These are phyloP conservation scores for Xylaria digitata DNA, from an alignment of 2,329 filamentous ascomycete genomes.

Conservation along the genomic window DNA sequence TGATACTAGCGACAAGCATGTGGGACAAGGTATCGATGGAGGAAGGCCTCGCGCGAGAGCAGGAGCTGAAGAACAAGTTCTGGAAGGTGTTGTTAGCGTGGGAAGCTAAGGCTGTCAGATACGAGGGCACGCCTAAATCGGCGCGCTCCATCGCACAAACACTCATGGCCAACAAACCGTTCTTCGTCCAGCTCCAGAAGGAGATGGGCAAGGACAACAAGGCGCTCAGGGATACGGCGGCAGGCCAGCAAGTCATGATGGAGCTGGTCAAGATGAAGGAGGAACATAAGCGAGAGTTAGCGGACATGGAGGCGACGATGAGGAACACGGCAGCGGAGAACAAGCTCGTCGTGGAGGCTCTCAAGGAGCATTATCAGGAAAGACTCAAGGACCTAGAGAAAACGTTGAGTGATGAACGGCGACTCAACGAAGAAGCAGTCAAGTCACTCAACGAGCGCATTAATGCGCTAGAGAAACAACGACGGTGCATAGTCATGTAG, in stretches of 20 bases:
- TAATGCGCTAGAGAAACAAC: constrained; percentile 40
- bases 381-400: constrained; percentile 44
- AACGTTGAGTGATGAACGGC: constrained; percentile 45
- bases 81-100: constrained; percentile 51
- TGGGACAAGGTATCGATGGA: constrained; percentile 54
- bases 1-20: constrained; percentile 57
- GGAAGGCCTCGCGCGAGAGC: constrained; percentile 45
- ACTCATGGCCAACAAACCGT: constrained; percentile 68
- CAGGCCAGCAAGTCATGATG: constrained; percentile 66
- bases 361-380: constrained; percentile 46
- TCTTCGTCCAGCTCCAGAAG: constrained; percentile 75
- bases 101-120: constrained; percentile 46
- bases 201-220: constrained; percentile 70
- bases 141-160: constrained; percentile 39
- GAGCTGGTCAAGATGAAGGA: constrained; percentile 67
- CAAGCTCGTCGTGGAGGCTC: constrained; percentile 41
- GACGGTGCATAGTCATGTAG: constrained; percentile 46
- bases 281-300: constrained; percentile 69
- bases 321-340: constrained; percentile 45
- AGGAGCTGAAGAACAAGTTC: constrained; percentile 53
- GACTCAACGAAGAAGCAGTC: constrained; percentile 46
- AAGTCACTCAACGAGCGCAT: constrained; percentile 44
- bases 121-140: constrained; percentile 43
- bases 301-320: constrained; percentile 63
- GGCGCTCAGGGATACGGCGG: constrained; percentile 58